Evolutionary conservation across 345 rosid genomes (phyloP), one percentile per base, ranked within the genome.

Genomic region (Anacardium occidentale): DNA sequence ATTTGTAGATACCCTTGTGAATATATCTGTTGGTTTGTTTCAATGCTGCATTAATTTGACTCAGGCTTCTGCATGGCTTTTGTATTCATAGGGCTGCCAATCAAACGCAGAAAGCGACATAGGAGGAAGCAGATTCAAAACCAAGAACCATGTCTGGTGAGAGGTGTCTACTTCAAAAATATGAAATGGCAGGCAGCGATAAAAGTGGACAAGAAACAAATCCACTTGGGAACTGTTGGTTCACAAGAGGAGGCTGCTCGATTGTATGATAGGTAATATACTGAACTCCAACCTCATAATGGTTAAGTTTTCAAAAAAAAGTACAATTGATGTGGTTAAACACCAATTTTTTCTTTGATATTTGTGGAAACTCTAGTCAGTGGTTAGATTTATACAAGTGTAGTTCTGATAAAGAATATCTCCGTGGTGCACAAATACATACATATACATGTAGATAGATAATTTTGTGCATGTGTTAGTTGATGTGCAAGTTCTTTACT

Each of bases 141-240:
- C 82, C 98, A 94, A 80, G 97, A 94, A 81, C 90, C 86, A 44
- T 94, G 98, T 79, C 73, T 92, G 59, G 89, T 94, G 98, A 92
- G 98, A 84, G 98, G 98, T 51, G 98, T 94, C 22, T 94, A 94
- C 78, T 94, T 83, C 89, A 94, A 94, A 82, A 94, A 94, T 72
- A 94, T 92, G 97, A 94, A 94, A 84, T 94, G 98, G 98, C 98
- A 94, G 73, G 98, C 98, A 0, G 98, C 98, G 22, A 94, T 92
- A 70, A 94, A 94, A 80, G 98, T 94, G 34, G 97, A 94, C 67
- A 94, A 94, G 88, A 90, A 90, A 74, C 98, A 94, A 75, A 92
- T 94, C 64, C 98, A 94, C 82, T 81, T 94, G 77, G 98, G 98
- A 4, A 94, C 98, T 12, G 95, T 92, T 52, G 85, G 97, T 79